Base-by-base conservation (phyloP, 1,139 yeast genomes). In the Candida gigantensis region DNA sequence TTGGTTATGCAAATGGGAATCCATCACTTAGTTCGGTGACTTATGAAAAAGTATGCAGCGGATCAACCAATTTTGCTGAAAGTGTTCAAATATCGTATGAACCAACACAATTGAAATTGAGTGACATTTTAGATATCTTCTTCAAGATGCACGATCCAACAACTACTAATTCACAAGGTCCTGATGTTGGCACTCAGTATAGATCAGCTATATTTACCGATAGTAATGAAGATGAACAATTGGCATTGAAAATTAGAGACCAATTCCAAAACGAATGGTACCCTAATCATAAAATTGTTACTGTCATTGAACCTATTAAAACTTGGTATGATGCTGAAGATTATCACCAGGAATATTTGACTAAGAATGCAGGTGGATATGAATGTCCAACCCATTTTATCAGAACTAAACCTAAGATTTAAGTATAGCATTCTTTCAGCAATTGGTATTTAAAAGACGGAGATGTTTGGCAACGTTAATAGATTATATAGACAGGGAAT, bases 271-370 rank as follows among this genome's bases (percentile, higher is more conserved):
- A 55, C 34, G 57, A 51, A 20, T 72, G 72, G 72, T 72, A 70
- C 48, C 76, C 77, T 11, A 59, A 66, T 41, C 62, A 69, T 42
- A 46, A 52, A 28, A 57, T 62, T 13, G 84, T 69, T 36, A 89
- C 97, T 1, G 65, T 66, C 35, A 77, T 90, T 38, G 86, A 78
- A 51, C 84, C 87, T 11, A 73, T 87, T 37, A 60, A 69, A 37
- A 70, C 70, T 39, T 92, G 88, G 74, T 82, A 82, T 67, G 96
- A 90, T 55, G 97, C 97, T 13, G 98, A 92, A 61, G 89, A 81
- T 27, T 92, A 90, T 58, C 97, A 92, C 58, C 97, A 92, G 57
- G 55, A 74, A 43, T 92, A 92, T 58, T 69, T 90, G 53, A 71
- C 72, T 38, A 81, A 78, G 53, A 88, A 90, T 56, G 95, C 96